Evolutionary conservation across 306 rosid genomes (phyloP).

Genomic region (Hippophae tibetana): DNA sequence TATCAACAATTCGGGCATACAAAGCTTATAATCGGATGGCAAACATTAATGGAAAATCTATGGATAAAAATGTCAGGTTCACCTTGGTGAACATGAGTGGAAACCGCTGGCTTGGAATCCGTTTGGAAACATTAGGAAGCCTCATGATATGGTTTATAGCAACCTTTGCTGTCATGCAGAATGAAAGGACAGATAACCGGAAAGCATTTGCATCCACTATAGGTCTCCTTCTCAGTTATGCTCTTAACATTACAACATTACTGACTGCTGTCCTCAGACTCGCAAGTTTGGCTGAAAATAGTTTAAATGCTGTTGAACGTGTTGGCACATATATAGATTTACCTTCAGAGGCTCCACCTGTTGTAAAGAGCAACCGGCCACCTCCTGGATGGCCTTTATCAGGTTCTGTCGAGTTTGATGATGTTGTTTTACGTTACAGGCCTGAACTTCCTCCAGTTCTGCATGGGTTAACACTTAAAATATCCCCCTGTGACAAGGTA

Average conservation of each 20-base stretch:
- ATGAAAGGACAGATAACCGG: slow-evolving; percentile 37
- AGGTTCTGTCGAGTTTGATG: slow-evolving; percentile 33
- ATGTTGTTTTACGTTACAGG: slow-evolving; percentile 37
- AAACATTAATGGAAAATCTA: slow-evolving; percentile 49
- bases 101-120: slow-evolving; percentile 42
- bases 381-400: slow-evolving; percentile 45
- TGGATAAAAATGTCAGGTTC: slow-evolving; percentile 37
- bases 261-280: slow-evolving; percentile 79
- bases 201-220: slow-evolving; percentile 41
- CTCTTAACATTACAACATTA: slow-evolving; percentile 72
- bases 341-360: slow-evolving; percentile 48
- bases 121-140: slow-evolving; percentile 39
- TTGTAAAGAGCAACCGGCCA: slow-evolving; percentile 38
- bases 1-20: slow-evolving; percentile 78
- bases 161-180: slow-evolving; percentile 47
- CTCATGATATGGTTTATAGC: slow-evolving; percentile 48
- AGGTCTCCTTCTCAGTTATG: slow-evolving; percentile 64
- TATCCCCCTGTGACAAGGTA: slow-evolving; percentile 38
- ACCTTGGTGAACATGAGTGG: slow-evolving; percentile 35
- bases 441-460: slow-evolving; percentile 45
- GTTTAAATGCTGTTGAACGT: slow-evolving; percentile 67
- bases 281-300: slow-evolving; percentile 46
- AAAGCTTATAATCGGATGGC: slow-evolving; percentile 93
- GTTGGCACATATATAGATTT: slow-evolving; percentile 68
- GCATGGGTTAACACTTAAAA: slow-evolving; percentile 32